Conservation (phyloP, 2,329 filamentous ascomycete genomes). For the Magnaporthiopsis incrustans region DNA sequence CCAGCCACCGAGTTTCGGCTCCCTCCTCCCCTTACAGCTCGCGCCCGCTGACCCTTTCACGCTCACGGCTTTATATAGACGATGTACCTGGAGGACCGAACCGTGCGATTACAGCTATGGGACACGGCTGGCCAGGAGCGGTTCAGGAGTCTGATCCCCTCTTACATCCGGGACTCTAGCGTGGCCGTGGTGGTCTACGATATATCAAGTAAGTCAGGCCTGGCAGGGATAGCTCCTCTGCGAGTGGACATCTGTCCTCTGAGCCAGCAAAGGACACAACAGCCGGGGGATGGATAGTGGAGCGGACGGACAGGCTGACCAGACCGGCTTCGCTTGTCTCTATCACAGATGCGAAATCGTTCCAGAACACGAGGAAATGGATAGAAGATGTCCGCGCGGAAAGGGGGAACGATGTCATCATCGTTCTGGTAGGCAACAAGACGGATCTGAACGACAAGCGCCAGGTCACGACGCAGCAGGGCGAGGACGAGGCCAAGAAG, state of each 20-base stretch:
- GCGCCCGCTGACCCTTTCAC: background rate
- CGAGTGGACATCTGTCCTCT: background rate
- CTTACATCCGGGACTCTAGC: slow-evolving; percentile 95
- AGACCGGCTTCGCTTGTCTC: background rate
- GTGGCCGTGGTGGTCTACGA: slow-evolving; percentile 99
- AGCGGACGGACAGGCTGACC: slow-evolving; percentile 14
- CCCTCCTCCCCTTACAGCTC: background rate
- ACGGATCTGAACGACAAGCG: slow-evolving; percentile 97
- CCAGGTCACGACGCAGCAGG: slow-evolving; percentile 91
- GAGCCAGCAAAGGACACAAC: background rate
- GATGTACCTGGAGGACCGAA: slow-evolving; percentile 99
- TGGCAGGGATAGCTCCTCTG: background rate
- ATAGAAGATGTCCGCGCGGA: slow-evolving; percentile 97
- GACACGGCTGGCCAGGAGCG: slow-evolving; percentile 97
- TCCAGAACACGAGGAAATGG: slow-evolving; percentile 99
- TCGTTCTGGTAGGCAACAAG: slow-evolving; percentile 98
- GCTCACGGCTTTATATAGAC: slow-evolving; percentile 46
- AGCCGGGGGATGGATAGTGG: background rate
- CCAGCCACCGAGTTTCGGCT: background rate
- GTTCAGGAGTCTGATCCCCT: slow-evolving; percentile 94
- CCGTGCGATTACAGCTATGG: slow-evolving; percentile 95
- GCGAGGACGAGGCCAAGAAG: slow-evolving; percentile 96
- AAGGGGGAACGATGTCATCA: slow-evolving; percentile 96
- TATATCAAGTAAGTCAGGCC: slow-evolving; percentile 63
- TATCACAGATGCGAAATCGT: slow-evolving; percentile 73